A percentile compares a stretch with the other conserved stretches of the same genome.
phyloP scores from a whole-genome alignment of 78 protist species.

The Polysphondylium violaceum region DNA sequence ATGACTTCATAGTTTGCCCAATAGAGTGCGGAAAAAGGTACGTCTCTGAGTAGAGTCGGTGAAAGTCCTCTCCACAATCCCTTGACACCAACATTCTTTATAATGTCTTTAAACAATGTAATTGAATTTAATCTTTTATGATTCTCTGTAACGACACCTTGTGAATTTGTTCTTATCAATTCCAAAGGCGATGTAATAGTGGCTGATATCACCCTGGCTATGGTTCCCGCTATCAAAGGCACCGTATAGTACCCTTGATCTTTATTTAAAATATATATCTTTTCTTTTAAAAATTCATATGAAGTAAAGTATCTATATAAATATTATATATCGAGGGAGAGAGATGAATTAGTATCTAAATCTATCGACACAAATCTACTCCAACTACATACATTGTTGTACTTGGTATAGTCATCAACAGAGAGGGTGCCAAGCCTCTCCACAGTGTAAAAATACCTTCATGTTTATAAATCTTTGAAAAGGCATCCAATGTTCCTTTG shows the following conservation, averaged over 20 bases:
- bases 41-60: slow-evolving; percentile 87
- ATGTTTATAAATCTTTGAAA: slow-evolving; percentile 29
- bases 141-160: slow-evolving; percentile 56
- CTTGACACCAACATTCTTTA: slow-evolving; percentile 54
- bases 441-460: slow-evolving; percentile 75
- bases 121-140: neutral
- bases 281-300: slow-evolving; percentile 72
- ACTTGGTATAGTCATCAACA: slow-evolving; percentile 78
- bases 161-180: slow-evolving; percentile 81
- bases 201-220: slow-evolving; percentile 76
- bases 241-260: slow-evolving; percentile 10
- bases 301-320: slow-evolving; percentile 62
- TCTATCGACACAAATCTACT: neutral
- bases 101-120: slow-evolving; percentile 23
- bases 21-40: slow-evolving; percentile 90
- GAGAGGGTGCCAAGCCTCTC: slow-evolving; percentile 74
- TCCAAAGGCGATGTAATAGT: slow-evolving; percentile 84
- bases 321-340: neutral
- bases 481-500: slow-evolving; percentile 41
- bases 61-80: slow-evolving; percentile 88
- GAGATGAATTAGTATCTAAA: neutral
- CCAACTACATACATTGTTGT: slow-evolving; percentile 50
- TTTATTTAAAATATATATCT: neutral
- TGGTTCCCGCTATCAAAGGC: slow-evolving; percentile 75
- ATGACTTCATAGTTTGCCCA: slow-evolving; percentile 81